These are phyloP conservation scores for Nakazawaea wyomingensis DNA, from an alignment of 805 yeast genomes.

Conservation along the genomic window DNA sequence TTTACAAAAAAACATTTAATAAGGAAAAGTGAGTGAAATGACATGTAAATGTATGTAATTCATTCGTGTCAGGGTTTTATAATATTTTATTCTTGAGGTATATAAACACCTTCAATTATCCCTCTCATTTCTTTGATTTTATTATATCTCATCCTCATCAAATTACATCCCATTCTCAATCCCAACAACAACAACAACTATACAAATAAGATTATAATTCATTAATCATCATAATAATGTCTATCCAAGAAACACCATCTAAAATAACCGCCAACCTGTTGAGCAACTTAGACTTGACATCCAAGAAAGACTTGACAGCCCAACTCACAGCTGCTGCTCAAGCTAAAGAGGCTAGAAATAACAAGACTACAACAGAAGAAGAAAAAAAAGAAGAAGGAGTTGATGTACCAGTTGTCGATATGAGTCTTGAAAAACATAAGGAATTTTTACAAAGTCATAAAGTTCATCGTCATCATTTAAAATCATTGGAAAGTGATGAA, in stretches of 20 bases:
- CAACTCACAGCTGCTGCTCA: conserved; percentile 37
- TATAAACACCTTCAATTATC: background rate
- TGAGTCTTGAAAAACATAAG: conserved; percentile 34
- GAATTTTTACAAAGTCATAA: conserved; percentile 56
- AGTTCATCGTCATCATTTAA: conserved; percentile 68
- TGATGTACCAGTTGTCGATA: conserved; percentile 15
- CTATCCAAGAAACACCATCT: conserved; percentile 66
- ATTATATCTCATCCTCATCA: background rate
- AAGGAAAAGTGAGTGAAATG: no score
- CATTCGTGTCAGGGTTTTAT: background rate
- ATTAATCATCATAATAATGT: conserved; percentile 34
- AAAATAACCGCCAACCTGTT: conserved; percentile 57
- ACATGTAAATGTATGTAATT: no score
- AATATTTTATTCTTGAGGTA: background rate
- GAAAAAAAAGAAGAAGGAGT: conserved; percentile 15
- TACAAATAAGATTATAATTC: background rate
- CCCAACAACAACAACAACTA: background rate
- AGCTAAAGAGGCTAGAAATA: conserved; percentile 26
- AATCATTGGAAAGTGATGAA: conserved; percentile 78
- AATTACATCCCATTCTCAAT: background rate
- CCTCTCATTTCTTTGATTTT: background rate
- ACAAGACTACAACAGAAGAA: conserved; percentile 17
- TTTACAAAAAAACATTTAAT: no score
- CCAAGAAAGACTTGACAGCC: conserved; percentile 37
- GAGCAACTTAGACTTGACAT: conserved; percentile 42